Conservation (phyloP, 1,284 basidiomycete species). For the Fomes fomentarius region DNA sequence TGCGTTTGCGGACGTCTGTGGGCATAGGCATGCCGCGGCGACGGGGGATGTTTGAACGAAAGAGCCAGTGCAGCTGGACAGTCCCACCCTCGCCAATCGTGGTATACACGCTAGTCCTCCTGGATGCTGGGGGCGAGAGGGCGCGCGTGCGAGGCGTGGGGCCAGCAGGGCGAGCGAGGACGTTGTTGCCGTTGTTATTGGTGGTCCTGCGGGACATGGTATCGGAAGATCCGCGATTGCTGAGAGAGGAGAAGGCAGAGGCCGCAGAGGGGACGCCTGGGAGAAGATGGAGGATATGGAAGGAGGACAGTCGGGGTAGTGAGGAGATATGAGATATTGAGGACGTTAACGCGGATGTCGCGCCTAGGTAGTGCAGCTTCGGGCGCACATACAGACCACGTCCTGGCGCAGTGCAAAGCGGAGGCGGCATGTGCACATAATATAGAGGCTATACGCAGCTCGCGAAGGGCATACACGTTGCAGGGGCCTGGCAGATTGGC, state of each 20-base stretch:
- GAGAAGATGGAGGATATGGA: conserved; percentile 20
- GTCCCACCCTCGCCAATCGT: conserved; percentile 22
- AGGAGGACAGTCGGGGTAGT: conserved; percentile 14
- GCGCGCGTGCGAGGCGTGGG: conserved; percentile 28
- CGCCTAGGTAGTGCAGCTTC: conserved; percentile 16
- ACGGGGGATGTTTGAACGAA: conserved; percentile 71
- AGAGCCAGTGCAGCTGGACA: conserved; percentile 62
- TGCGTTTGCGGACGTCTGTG: conserved; percentile 60
- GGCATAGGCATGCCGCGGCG: conserved; percentile 61
- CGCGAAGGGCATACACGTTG: conserved; percentile 19
- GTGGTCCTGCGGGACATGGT: conserved; percentile 26
- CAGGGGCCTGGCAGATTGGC: conserved; percentile 11
- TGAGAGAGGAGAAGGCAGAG: conserved; percentile 9
- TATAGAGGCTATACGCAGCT: not conserved
- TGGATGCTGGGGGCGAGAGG: conserved; percentile 27
- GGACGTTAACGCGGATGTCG: conserved; percentile 18
- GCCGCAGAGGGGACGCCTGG: conserved; percentile 14
- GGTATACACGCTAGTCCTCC: conserved; percentile 30
- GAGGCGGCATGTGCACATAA: conserved; percentile 21
- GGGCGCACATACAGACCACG: conserved; percentile 7
- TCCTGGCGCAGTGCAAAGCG: conserved; percentile 11
- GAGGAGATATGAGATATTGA: conserved; percentile 26
- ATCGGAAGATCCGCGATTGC: conserved; percentile 12
- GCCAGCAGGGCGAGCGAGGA: conserved; percentile 19
- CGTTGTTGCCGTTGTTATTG: conserved; percentile 19